Percentiles rank a stretch among this genome's conserved stretches.
Evolutionary conservation across 345 rosid species (phyloP).

Genomic region (Garcia nutans): DNA sequence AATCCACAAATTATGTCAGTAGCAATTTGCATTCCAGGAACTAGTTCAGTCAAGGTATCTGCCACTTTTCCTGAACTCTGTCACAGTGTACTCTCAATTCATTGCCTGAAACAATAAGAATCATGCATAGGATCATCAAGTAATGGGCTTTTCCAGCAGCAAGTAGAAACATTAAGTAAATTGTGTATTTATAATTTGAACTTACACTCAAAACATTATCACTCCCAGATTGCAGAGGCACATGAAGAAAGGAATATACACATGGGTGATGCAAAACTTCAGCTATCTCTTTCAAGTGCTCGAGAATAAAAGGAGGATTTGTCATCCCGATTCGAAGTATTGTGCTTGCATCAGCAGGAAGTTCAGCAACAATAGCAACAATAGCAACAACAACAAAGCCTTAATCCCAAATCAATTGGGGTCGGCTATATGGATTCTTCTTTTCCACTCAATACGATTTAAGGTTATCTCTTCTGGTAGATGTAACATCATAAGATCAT

Average conservation of each 20-base stretch:
- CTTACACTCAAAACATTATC: constrained; percentile 75
- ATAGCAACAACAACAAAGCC: too few species aligned
- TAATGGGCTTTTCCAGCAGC: not conserved
- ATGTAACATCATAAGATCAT: too few species aligned
- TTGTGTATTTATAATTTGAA: not conserved
- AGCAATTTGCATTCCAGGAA: constrained; percentile 96
- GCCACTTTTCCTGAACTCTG: constrained; percentile 81
- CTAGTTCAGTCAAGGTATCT: constrained; percentile 84
- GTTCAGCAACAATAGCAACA: constrained; percentile 80
- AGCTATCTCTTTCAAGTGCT: constrained; percentile 89
- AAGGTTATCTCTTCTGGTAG: too few species aligned
- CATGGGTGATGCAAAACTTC: constrained; percentile 81
- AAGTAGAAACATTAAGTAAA: constrained; percentile 2
- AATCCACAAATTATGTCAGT: constrained; percentile 96
- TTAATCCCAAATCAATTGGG: too few species aligned
- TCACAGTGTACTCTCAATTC: constrained; percentile 85
- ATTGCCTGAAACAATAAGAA: constrained; percentile 56
- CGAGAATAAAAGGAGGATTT: constrained; percentile 92
- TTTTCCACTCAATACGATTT: too few species aligned
- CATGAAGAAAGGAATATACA: constrained; percentile 94
- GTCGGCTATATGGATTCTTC: too few species aligned
- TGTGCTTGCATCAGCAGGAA: constrained; percentile 82
- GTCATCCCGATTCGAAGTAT: constrained; percentile 98
- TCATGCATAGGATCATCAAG: constrained; percentile 14
- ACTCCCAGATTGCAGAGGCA: constrained; percentile 94